phyloP scores from a whole-genome alignment of 805 yeast species.

The Teunomyces pallodes region DNA sequence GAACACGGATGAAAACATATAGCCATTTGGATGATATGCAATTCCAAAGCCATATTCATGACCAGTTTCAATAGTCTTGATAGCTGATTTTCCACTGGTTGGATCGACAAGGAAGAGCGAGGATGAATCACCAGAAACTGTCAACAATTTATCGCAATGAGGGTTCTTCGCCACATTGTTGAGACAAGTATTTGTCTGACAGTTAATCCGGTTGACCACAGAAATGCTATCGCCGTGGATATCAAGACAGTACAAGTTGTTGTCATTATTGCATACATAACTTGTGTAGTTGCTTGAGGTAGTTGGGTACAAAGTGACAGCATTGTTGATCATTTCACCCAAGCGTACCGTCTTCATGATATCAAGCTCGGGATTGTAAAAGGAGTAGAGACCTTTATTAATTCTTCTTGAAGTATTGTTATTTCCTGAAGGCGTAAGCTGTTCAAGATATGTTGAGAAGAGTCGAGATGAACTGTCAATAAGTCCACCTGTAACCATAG shows the following conservation, averaged over 20 bases:
- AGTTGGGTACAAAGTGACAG: constrained; percentile 55
- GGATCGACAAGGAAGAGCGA: constrained; percentile 59
- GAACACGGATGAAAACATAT: constrained; percentile 72
- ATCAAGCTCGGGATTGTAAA: constrained; percentile 52
- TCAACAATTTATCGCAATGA: constrained; percentile 23
- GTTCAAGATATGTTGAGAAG: constrained; percentile 22
- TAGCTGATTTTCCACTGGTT: constrained; percentile 22
- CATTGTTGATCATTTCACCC: constrained; percentile 83
- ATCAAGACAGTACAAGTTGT: constrained; percentile 62
- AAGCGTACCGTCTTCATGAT: constrained; percentile 50
- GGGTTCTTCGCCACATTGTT: constrained; percentile 74
- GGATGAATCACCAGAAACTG: constrained; percentile 76
- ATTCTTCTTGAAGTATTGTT: not conserved
- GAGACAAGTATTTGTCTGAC: constrained; percentile 59
- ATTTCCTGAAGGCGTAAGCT: constrained; percentile 13
- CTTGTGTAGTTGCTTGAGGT: constrained; percentile 46
- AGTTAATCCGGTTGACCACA: constrained; percentile 41
- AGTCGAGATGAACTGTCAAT: constrained; percentile 38
- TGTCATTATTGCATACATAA: constrained; percentile 82
- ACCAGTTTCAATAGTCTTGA: constrained; percentile 47
- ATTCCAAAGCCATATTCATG: constrained; percentile 85
- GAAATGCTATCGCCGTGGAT: constrained; percentile 45
- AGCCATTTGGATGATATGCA: constrained; percentile 72
- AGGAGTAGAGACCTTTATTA: constrained; percentile 60
- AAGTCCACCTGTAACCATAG: constrained; percentile 48